Base-by-base conservation (phyloP, 2,329 filamentous ascomycete species). In the Cytospora paraplurivora region DNA sequence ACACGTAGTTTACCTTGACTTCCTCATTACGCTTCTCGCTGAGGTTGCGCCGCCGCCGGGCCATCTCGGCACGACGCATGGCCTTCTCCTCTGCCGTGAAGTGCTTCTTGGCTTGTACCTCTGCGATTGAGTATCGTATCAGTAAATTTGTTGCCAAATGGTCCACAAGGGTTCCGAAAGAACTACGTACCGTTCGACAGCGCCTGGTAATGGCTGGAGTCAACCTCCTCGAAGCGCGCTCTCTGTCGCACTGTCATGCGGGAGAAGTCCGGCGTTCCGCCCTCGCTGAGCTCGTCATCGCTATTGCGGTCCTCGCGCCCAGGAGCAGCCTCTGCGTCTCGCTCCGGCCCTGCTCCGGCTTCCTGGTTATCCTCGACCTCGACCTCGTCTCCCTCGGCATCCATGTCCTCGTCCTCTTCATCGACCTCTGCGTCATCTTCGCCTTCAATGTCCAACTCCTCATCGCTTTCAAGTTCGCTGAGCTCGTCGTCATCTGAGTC, bases 21-120 rank as follows among this genome's bases (percentile, higher is more conserved):
- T 87, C 85, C 66, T 87, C 85, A 66, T 84, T 87, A 56, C 85
- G 82, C 75, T 87, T 87, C 67, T 87, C 85, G 69, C 84, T 86
- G n/a, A 87, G 78, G 68, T 87, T 87, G 53, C 85, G 81, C 63
- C 85, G 77, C 53, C 85, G 79, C 33, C 85, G 82, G 3, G 85
- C 85, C 85, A 87, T 87, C 70, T 87, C 85, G 49, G 84, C 81
- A 7, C 85, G 79, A 13, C 85, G 79, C 85, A 87, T 87, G 32
- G 84, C 86, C 12, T 86, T 72, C 67, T 87, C 85, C 69, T 87
- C 85, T 2, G 84, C 84, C 3, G 85, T 87, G 58, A 87, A 86
- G 33, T 79, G 76, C 72, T 86, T 86, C 74, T 87, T 87, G 1
- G 80, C 84, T 79, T 87, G 85, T 5, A 87, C 85, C 79, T 87